Evolutionary conservation across 805 yeast species (phyloP), one percentile per base, ranked within the genome.

Genomic region (Naumovozyma baii): DNA sequence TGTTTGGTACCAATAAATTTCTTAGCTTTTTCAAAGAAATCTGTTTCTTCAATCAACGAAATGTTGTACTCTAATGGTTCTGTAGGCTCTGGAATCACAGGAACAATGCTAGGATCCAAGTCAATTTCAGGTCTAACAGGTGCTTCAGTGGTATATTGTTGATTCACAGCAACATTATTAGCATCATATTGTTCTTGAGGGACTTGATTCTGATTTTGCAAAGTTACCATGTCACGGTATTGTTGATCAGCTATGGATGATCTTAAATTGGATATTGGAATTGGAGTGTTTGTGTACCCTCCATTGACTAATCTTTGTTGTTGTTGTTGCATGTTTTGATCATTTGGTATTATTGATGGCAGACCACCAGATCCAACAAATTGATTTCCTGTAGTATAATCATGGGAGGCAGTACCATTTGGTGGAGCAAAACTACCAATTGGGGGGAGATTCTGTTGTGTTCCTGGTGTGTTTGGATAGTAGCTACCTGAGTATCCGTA

Each of bases 21-120:
- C 65, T 90, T 90, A 26, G 85, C 95, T 55, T 80, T 82, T 59
- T 92, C 97, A 55, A 92, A 92, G 58, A 92, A 92, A 5, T 79
- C 72, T 30, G 92, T 76, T 61, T 92, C 98, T 53, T 87, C 95
- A 45, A 78, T 73, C 39, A 87, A 64, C 25, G 79, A 76, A 0
- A 87, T 72, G 16, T 69, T 63, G 41, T 67, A 72, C 61, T 52
- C 77, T 63, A 41, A 76, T 49, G 63, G 78, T 59, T 45, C 79
- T 14, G 81, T 74, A 2, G 95, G 95, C 55, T 86, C 94, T 1
- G 95, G 94, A 18, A 83, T 72, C 13, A 86, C 84, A 1, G 96
- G 90, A 3, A 86, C 80, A 40, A 87, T 67, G 9, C 88, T 77
- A 2, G 94, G 88, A 44, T 60, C 54, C 52, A 69, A 57, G 51